These are phyloP conservation scores for Apiotrichum veenhuisii DNA, from an alignment of 1,284 basidiomycete genomes.

Conservation along the genomic window DNA sequence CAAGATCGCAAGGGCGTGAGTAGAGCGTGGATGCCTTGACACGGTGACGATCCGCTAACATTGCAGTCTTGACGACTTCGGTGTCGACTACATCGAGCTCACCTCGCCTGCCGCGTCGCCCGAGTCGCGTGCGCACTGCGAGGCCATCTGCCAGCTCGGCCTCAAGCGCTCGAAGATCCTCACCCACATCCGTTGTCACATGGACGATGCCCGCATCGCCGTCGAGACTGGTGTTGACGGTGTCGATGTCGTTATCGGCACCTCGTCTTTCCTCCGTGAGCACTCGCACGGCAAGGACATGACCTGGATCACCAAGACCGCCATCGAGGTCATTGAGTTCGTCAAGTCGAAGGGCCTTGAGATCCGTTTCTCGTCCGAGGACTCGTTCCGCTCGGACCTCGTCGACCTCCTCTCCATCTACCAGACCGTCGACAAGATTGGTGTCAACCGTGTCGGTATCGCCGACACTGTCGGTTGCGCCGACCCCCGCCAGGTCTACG, in stretches of 20 bases:
- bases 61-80: slow-evolving; percentile 77
- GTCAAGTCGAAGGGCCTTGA: slow-evolving; percentile 99
- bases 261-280: slow-evolving; percentile 97
- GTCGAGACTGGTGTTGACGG: slow-evolving; percentile 99
- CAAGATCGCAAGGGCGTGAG: slow-evolving; percentile 81
- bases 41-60: slow-evolving; percentile 12
- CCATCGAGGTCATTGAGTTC: slow-evolving; percentile 97
- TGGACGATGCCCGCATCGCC: slow-evolving; percentile 98
- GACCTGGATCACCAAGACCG: slow-evolving; percentile 94
- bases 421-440: slow-evolving; percentile 99
- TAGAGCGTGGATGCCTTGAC: not conserved
- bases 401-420: slow-evolving; percentile 99
- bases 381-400: slow-evolving; percentile 99
- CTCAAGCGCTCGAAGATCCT: slow-evolving; percentile 79
- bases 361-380: slow-evolving; percentile 99
- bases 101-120: slow-evolving; percentile 98
- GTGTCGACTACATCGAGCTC: slow-evolving; percentile 99
- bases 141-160: slow-evolving; percentile 98
- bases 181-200: slow-evolving; percentile 99
- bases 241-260: slow-evolving; percentile 99
- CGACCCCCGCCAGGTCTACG: slow-evolving; percentile 98
- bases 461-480: slow-evolving; percentile 99
- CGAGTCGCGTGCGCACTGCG: slow-evolving; percentile 90
- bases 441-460: slow-evolving; percentile 98
- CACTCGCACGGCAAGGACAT: slow-evolving; percentile 99